Percentiles rank a stretch among this genome's conserved stretches.
These are phyloP conservation scores for Carallia brachiata DNA, from an alignment of 345 rosid species.

Conservation along the genomic window DNA sequence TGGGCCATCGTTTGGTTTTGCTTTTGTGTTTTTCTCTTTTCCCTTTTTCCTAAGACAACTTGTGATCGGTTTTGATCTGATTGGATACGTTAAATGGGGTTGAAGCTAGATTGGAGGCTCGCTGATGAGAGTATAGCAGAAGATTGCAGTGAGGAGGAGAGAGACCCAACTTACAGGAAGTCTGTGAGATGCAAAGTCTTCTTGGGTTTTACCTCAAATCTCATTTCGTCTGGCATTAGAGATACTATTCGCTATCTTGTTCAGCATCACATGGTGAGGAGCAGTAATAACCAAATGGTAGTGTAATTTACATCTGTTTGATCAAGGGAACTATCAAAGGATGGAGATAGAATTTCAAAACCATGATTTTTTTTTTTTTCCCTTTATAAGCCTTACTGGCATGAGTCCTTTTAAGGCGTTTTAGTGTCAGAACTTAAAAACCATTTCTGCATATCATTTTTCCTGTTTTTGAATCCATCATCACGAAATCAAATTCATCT, in stretches of 20 bases:
- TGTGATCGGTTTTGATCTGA: too few relatives aligned
- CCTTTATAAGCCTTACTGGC: too few relatives aligned
- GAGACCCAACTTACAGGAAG: slow-evolving; percentile 51
- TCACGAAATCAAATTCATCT: too few relatives aligned
- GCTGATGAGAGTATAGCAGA: slow-evolving; percentile 58
- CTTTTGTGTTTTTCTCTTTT: neutral
- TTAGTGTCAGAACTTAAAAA: too few relatives aligned
- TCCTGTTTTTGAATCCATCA: too few relatives aligned
- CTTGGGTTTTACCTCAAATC: slow-evolving; percentile 96
- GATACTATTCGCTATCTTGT: slow-evolving; percentile 80
- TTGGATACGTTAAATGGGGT: slow-evolving; percentile 5
- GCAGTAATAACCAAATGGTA: neutral
- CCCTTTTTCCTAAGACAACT: neutral
- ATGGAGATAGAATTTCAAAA: too few relatives aligned
- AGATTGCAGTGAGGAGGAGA: slow-evolving; percentile 74
- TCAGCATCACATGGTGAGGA: slow-evolving; percentile 83
- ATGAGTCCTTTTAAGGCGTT: too few relatives aligned
- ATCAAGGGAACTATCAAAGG: too few relatives aligned
- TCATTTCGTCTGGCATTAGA: slow-evolving; percentile 86
- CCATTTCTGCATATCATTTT: too few relatives aligned
- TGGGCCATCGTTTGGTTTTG: too few relatives aligned
- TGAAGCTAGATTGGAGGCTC: slow-evolving; percentile 95
- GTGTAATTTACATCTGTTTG: neutral
- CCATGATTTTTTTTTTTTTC: too few relatives aligned
- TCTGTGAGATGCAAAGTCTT: slow-evolving; percentile 83